A percentile compares a stretch with the other conserved stretches of the same genome.
phyloP scores from a whole-genome alignment of 2,329 filamentous ascomycete genomes.

The Thielaviopsis musarum region DNA sequence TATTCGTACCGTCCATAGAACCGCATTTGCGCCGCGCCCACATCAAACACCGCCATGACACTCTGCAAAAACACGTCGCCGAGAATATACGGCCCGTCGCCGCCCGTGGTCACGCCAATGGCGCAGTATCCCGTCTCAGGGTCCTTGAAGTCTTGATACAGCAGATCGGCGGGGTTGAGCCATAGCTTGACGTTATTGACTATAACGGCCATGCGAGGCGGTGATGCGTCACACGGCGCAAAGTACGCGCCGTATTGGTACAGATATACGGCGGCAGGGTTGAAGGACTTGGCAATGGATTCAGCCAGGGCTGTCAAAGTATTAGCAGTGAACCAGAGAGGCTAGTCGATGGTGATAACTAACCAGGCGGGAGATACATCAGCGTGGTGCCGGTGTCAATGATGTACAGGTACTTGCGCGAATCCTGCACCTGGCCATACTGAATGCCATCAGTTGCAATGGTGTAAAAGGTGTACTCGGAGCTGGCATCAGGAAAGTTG shows the following conservation, averaged over 20 bases:
- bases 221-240: constrained; percentile 29
- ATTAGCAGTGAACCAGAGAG: background rate
- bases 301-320: constrained; percentile 28
- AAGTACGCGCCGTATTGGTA: constrained; percentile 32
- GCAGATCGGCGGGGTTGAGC: constrained; percentile 31
- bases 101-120: constrained; percentile 28
- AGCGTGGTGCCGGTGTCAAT: constrained; percentile 36
- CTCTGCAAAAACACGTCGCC: constrained; percentile 35
- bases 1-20: constrained; percentile 20
- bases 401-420: constrained; percentile 30
- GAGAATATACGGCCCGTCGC: constrained; percentile 29
- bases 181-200: constrained; percentile 27
- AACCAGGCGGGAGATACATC: constrained; percentile 32
- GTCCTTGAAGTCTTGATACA: constrained; percentile 27
- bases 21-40: constrained; percentile 29
- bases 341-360: constrained; percentile 13
- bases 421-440: constrained; percentile 26
- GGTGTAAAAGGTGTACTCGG: constrained; percentile 34
- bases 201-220: constrained; percentile 28
- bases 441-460: constrained; percentile 31
- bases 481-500: constrained; percentile 13
- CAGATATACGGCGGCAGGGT: constrained; percentile 29
- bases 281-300: constrained; percentile 29
- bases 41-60: constrained; percentile 31
- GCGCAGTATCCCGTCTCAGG: constrained; percentile 31